Evolutionary conservation across 164 flowering plant species (phyloP).

Genomic region (Liriodendron chinense): DNA sequence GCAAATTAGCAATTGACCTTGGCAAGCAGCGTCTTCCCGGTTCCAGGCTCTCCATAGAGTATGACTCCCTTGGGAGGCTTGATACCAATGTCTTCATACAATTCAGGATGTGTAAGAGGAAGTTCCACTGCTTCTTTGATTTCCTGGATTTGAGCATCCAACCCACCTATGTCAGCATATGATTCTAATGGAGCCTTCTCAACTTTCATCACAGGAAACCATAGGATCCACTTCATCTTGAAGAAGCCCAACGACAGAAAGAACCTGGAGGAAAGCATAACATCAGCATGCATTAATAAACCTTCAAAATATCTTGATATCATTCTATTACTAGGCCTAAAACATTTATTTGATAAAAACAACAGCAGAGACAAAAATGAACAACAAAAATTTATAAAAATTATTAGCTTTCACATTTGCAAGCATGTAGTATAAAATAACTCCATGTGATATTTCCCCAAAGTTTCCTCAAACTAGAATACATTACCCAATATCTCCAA

Average conservation of each 20-base stretch:
- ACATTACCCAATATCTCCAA: too few species aligned
- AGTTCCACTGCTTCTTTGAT: slow-evolving; percentile 89
- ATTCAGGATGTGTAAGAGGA: slow-evolving; percentile 85
- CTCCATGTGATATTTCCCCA: too few species aligned
- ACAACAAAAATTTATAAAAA: neutral
- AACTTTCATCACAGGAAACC: slow-evolving; percentile 86
- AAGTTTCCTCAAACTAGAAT: too few species aligned
- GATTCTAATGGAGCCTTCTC: slow-evolving; percentile 84
- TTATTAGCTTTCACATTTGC: too few species aligned
- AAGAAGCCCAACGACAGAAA: slow-evolving; percentile 80
- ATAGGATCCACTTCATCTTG: slow-evolving; percentile 89
- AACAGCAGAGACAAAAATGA: neutral
- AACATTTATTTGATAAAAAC: neutral
- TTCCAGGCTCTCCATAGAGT: slow-evolving; percentile 88
- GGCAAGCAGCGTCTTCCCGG: slow-evolving; percentile 84
- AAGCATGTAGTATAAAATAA: too few species aligned
- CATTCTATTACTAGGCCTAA: neutral
- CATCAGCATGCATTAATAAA: neutral
- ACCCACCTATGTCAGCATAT: slow-evolving; percentile 86
- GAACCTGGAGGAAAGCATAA: slow-evolving; percentile 36
- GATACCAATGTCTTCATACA: slow-evolving; percentile 85
- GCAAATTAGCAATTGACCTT: slow-evolving; percentile 40
- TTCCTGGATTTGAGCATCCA: slow-evolving; percentile 88
- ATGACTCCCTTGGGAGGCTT: slow-evolving; percentile 90
- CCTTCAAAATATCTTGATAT: neutral